Conservation (phyloP, 2,329 filamentous ascomycete species). For the Diaporthe sp. region DNA sequence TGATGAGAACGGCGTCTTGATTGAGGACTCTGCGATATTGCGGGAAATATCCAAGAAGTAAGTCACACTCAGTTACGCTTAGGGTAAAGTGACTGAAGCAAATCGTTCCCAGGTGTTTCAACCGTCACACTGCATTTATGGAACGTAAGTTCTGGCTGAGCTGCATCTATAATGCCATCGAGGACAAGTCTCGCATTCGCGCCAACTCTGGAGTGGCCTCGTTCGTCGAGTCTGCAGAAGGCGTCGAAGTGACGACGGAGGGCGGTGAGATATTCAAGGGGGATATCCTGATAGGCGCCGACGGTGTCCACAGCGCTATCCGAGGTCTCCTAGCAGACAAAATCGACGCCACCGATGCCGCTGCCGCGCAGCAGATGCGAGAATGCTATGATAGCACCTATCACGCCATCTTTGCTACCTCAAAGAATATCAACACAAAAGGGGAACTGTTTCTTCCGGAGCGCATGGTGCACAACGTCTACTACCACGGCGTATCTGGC, state of each 20-base stretch:
- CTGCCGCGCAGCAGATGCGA: not conserved
- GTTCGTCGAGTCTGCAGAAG: conserved; percentile 32
- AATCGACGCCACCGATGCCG: conserved; percentile 3
- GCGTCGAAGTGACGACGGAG: conserved; percentile 34
- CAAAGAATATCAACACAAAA: conserved; percentile 8
- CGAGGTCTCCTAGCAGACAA: conserved; percentile 16
- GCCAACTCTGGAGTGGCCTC: conserved; percentile 28
- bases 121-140: conserved; percentile 30
- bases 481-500: conserved; percentile 31
- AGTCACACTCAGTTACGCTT: not conserved
- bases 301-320: conserved; percentile 32
- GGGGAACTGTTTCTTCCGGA: conserved; percentile 7
- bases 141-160: conserved; percentile 30
- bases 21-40: conserved; percentile 32
- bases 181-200: conserved; percentile 31
- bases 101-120: not conserved
- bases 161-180: conserved; percentile 33
- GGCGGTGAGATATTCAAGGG: conserved; percentile 34
- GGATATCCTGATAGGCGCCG: conserved; percentile 36
- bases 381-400: conserved; percentile 17
- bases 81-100: not conserved
- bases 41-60: conserved; percentile 24
- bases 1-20: conserved; percentile 33
- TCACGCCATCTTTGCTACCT: conserved; percentile 30
- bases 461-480: conserved; percentile 30